Evolutionary conservation across 208 protist species (phyloP), one percentile per base, ranked within the genome.

Genomic region (Wallacemonas rigidus): DNA sequence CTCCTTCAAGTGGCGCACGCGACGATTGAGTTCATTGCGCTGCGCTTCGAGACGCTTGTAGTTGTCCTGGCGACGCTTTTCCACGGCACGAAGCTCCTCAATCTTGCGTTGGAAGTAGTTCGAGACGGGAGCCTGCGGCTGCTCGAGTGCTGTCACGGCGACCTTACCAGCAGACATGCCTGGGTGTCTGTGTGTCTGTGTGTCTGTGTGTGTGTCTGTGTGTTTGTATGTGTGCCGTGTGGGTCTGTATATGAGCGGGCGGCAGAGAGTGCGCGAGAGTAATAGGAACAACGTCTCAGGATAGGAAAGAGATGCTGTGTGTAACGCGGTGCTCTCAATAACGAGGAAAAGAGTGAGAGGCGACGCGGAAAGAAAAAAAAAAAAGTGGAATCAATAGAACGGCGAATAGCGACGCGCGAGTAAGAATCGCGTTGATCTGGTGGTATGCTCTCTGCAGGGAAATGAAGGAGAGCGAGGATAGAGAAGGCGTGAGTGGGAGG

Each of bases 1-100:
- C 72, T 99, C 99, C 57, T 98, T 98, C n/a, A 99, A 89, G 67
- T 97, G 80, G 36, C 98, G 90, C 58, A 99, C 98, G 15, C 88
- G 87, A 58, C 89, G 90, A 78, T 98, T 98, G 36, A 95, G 82
- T 60, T 95, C 94, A 80, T 94, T 96, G 11, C 94, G 87, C 75
- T 95, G 89, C 9, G 87, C 88, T 71, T 95, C 90, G 38, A 97
- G 81, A 1, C 92, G 88, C 56, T 93, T 81, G 63, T 91, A 97
- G 75, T 97, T 90, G 70, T 96, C 91, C 14, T 83, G 75, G 60
- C 87, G 84, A 43, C 92, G 80, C 77, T 95, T 97, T 75, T 97
- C 88, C 17, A 87, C 87, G 3, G 92, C 87, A 40, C 86, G 90
- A n/a, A 94, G 76, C 72, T 98, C 94, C 45, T 95, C 88, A 65